A percentile compares a stretch with the other conserved stretches of the same genome.
These are phyloP conservation scores for Symbiotaphrina buchneri DNA, from an alignment of 495 filamentous ascomycete species.

Conservation along the genomic window DNA sequence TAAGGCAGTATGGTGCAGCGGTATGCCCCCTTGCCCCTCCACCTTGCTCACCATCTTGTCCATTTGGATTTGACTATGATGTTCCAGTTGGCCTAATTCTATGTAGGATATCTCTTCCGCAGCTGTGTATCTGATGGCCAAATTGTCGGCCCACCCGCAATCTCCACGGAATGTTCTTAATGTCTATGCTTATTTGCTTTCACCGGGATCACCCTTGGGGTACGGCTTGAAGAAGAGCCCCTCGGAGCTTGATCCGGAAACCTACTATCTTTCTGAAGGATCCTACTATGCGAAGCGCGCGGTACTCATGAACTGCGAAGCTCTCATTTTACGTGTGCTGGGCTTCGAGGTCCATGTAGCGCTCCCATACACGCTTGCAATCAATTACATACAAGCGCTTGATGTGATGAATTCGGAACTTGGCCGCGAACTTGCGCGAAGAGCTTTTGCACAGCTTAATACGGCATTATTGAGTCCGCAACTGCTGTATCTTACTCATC, in stretches of 20 bases:
- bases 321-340: conserved; percentile 47
- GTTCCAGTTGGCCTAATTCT: background rate
- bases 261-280: conserved; percentile 54
- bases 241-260: conserved; percentile 20
- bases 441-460: conserved; percentile 59
- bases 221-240: conserved; percentile 15
- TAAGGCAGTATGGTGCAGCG: conserved; percentile 29
- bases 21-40: conserved; percentile 11
- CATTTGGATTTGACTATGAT: background rate
- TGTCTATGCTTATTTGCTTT: conserved; percentile 64
- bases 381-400: conserved; percentile 85
- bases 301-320: conserved; percentile 45
- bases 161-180: conserved; percentile 61
- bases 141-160: conserved; percentile 55
- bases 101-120: conserved; percentile 64
- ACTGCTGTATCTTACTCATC: conserved; percentile 75
- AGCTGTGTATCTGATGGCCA: conserved; percentile 60
- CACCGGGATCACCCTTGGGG: conserved; percentile 35
- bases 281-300: conserved; percentile 37
- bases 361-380: conserved; percentile 65
- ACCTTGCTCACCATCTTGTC: background rate
- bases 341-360: conserved; percentile 68
- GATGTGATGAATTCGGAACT: conserved; percentile 22
- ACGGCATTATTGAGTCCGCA: conserved; percentile 68
- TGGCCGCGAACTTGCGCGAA: conserved; percentile 23